Conservation (phyloP, 176 grass and related monocot species). For the Neostapfia colusana region DNA sequence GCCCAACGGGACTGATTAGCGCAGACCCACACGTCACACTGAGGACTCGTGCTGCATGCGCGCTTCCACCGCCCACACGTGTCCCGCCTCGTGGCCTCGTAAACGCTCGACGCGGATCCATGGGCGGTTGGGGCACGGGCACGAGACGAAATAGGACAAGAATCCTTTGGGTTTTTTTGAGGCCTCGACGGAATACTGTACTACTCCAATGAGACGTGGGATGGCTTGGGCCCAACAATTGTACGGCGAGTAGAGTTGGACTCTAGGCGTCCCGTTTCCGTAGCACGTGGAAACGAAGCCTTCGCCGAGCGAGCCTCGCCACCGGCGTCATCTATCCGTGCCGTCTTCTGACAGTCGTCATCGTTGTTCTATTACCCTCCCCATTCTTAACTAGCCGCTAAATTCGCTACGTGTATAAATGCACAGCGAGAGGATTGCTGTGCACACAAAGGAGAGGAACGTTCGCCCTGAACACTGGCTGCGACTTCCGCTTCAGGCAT, state of each 20-base stretch:
- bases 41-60: not conserved
- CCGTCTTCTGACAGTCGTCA: not conserved
- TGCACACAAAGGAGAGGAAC: no score
- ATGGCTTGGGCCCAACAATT: not conserved
- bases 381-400: not conserved
- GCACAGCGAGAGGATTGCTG: no score
- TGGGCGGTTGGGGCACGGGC: not conserved
- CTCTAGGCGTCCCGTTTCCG: not conserved
- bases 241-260: not conserved
- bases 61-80: constrained; percentile 5
- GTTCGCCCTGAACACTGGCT: no score
- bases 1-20: not conserved
- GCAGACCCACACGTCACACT: not conserved
- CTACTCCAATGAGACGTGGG: not conserved
- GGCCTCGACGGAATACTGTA: not conserved
- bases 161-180: not conserved
- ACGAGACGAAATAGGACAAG: not conserved
- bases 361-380: not conserved
- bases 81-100: constrained; percentile 4
- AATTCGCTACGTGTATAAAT: not conserved
- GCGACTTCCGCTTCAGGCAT: no score
- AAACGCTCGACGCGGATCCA: not conserved
- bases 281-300: not conserved
- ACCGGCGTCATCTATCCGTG: not conserved
- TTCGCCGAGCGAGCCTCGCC: not conserved